These are phyloP conservation scores for Syncephalastrum monosporum DNA, from an alignment of 371 early-diverging fungal genomes.

Conservation along the genomic window DNA sequence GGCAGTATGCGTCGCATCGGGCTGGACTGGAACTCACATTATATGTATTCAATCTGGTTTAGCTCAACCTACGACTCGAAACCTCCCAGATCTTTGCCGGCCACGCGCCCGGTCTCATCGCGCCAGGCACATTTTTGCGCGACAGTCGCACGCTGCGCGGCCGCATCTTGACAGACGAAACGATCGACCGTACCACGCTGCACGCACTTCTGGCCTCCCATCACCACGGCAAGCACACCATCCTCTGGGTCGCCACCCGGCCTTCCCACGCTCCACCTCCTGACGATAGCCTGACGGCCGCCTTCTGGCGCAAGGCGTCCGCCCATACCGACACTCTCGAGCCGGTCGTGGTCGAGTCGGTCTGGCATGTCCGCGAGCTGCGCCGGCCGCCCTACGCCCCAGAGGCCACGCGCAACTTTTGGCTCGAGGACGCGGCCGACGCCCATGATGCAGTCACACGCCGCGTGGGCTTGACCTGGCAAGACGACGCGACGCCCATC, in stretches of 20 bases:
- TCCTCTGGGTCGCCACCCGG: slow-evolving; percentile 5
- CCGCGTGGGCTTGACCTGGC: slow-evolving; percentile 8
- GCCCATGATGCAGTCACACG: slow-evolving; percentile 1
- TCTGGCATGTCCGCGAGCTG: slow-evolving; percentile 4
- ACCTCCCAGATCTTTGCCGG: not conserved
- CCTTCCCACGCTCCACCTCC: not conserved
- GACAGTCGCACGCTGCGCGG: not conserved
- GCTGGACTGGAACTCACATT: too few relatives aligned
- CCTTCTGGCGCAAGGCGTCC: slow-evolving; percentile 5
- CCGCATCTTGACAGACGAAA: not conserved
- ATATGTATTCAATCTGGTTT: too few relatives aligned
- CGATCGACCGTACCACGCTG: not conserved
- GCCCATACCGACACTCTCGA: not conserved
- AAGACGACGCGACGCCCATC: slow-evolving; percentile 4
- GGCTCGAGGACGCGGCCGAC: not conserved
- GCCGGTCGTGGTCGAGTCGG: slow-evolving; percentile 9
- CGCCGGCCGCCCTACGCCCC: not conserved
- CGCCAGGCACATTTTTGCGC: too few relatives aligned
- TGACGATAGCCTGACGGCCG: not conserved
- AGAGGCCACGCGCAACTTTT: not conserved
- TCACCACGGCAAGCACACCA: not conserved
- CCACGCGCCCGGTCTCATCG: too few relatives aligned
- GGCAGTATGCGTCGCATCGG: too few relatives aligned
- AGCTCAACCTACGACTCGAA: too few relatives aligned
- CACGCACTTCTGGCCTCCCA: not conserved